Evolutionary conservation across 106 monocot genomes (phyloP), one percentile per base, ranked within the genome.

Genomic region (Agapanthus africanus): DNA sequence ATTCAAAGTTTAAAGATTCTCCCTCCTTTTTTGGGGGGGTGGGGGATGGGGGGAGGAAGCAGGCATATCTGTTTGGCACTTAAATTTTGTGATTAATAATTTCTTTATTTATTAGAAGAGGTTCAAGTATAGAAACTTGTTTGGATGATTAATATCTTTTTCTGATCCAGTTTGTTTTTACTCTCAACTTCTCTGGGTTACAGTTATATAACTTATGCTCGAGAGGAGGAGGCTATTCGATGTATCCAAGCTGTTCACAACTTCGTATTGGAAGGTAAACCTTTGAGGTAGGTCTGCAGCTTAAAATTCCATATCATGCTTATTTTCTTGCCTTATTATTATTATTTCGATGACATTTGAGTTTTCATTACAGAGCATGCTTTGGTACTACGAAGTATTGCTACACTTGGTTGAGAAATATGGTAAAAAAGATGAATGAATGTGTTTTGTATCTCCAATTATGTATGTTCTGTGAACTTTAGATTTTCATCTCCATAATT

Each of bases 131-230:
- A n/a, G n/a, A n/a, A n/a, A n/a, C n/a, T n/a, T n/a, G n/a, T n/a
- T n/a, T n/a, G n/a, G n/a, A n/a, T n/a, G n/a, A n/a, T n/a, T n/a
- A n/a, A n/a, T n/a, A n/a, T n/a, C n/a, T n/a, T n/a, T n/a, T n/a
- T n/a, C n/a, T n/a, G n/a, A n/a, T n/a, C n/a, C n/a, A n/a, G n/a
- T n/a, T n/a, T n/a, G n/a, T n/a, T n/a, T n/a, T n/a, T n/a, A n/a
- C n/a, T n/a, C n/a, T n/a, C n/a, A n/a, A n/a, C n/a, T n/a, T n/a
- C n/a, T n/a, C n/a, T n/a, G n/a, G n/a, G n/a, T n/a, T 47, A 35
- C 39, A 93, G 95, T 75, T 97, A 97, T 59, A 87, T 97, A 70
- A 91, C 88, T 64, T 97, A 91, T 80, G 74, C 82, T 8, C 91
- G 77, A 71, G 95, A 97, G 76, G 95, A 91, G 27, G 95, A 97